phyloP scores from a whole-genome alignment of 1,284 basidiomycete species.

The Kalmanozyma brasiliensis region DNA sequence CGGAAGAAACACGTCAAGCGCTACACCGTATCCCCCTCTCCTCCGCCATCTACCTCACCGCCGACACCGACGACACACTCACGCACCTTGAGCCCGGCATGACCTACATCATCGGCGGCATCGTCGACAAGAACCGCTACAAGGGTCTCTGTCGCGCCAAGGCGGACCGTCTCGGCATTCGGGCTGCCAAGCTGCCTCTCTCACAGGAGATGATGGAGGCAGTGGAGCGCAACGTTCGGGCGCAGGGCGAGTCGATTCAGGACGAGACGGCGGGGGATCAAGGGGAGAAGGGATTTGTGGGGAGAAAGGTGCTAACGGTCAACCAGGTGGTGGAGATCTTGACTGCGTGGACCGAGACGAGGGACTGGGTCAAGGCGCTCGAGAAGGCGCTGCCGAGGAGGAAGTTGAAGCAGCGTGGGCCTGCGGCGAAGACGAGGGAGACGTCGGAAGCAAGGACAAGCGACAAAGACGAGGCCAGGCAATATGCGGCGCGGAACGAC shows the following conservation, averaged over 20 bases:
- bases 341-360: constrained; percentile 77
- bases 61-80: constrained; percentile 88
- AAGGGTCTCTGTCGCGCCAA: constrained; percentile 88
- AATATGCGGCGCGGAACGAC: constrained; percentile 12
- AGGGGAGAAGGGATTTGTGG: constrained; percentile 24
- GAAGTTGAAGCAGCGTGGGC: constrained; percentile 31
- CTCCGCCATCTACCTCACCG: constrained; percentile 89
- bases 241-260: constrained; percentile 29
- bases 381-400: constrained; percentile 35
- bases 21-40: constrained; percentile 20
- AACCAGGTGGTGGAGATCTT: constrained; percentile 95
- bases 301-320: constrained; percentile 90
- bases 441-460: background rate
- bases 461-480: constrained; percentile 1
- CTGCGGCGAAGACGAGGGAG: constrained; percentile 7
- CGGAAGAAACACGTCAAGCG: constrained; percentile 17
- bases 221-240: constrained; percentile 30
- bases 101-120: constrained; percentile 94
- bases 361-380: constrained; percentile 70
- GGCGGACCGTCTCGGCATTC: constrained; percentile 78
- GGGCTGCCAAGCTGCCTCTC: constrained; percentile 90
- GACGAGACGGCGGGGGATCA: constrained; percentile 11
- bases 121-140: constrained; percentile 95
- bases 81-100: constrained; percentile 81
- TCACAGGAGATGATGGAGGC: constrained; percentile 72